Base-by-base conservation (phyloP, 2,329 filamentous ascomycete species). In the Cadophora sp. region DNA sequence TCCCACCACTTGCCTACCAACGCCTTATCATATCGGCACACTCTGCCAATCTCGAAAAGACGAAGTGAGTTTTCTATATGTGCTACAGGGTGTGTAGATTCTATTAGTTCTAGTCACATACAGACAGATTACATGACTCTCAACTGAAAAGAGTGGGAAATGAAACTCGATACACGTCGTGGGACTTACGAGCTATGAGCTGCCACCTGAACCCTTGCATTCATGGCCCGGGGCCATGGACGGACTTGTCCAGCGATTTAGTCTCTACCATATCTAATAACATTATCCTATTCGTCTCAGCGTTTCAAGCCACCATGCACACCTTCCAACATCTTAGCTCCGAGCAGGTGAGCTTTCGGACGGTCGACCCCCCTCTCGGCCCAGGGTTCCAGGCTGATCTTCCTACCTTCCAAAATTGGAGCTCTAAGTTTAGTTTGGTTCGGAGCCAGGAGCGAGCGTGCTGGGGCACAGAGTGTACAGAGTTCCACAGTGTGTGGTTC, bases 391-490 rank as follows among this genome's bases (percentile, higher is more conserved):
- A 43, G 27, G 7, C 11, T 27, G 34, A 24, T 37, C 31, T 8
- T 7, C 37, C 56, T 37, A 26, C 7, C 22, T 4, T 1, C 22
- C 11, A n/a, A 12, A 8, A 55, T 31, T n/a, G 27, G 11, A 55
- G 26, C 51, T n/a, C 56, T 26, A 24, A 26, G 8, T 7, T 65
- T 48, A n/a, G n/a, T n/a, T n/a, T n/a, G n/a, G n/a, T n/a, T n/a
- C n/a, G 11, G 22, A 50, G 26, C 19, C 46, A 27, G 29, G 46
- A 56, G 27, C 12, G 26, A 24, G 50, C 37, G 50, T 51, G 2
- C 2, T 59, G 53, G 40, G 53, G 37, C 19, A 65, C 53, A 8
- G 26, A 37, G 22, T 65, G 37, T 14, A 65, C 53, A 8, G 26
- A 37, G 22, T 65, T 59, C 12, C 40, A 48, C 53, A 19, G 26